Evolutionary conservation across 2,329 filamentous ascomycete genomes (phyloP).

Genomic region (Pochonia chlamydosporia): DNA sequence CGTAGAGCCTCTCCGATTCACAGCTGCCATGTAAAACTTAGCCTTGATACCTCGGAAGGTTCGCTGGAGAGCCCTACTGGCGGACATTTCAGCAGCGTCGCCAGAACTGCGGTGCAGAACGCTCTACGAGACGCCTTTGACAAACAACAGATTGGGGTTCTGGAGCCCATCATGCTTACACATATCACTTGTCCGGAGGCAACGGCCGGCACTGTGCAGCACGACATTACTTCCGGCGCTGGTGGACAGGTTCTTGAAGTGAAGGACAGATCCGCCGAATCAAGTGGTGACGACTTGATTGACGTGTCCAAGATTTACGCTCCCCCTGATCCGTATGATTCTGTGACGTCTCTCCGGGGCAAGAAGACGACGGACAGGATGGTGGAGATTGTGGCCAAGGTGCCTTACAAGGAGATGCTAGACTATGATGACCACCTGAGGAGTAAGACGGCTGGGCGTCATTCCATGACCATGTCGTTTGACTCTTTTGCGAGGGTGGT

Average conservation of each 20-base stretch:
- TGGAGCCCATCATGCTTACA: constrained; percentile 92
- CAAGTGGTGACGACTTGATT: constrained; percentile 40
- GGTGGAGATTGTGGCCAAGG: constrained; percentile 72
- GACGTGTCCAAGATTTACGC: constrained; percentile 75
- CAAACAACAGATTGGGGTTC: constrained; percentile 54
- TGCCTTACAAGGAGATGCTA: constrained; percentile 94
- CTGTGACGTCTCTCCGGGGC: constrained; percentile 49
- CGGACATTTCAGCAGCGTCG: constrained; percentile 60
- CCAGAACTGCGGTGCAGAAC: constrained; percentile 57
- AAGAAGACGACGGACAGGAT: constrained; percentile 43
- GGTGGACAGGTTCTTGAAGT: constrained; percentile 71
- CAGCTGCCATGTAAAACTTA: constrained; percentile 64
- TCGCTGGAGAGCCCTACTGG: constrained; percentile 53
- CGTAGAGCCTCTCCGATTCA: constrained; percentile 75
- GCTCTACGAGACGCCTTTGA: constrained; percentile 60
- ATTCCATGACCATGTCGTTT: constrained; percentile 53
- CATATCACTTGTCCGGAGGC: constrained; percentile 81
- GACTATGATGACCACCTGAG: constrained; percentile 86
- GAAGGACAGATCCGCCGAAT: constrained; percentile 42
- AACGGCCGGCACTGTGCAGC: constrained; percentile 74
- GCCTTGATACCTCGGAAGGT: constrained; percentile 59
- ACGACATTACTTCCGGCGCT: constrained; percentile 69
- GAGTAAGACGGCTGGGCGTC: constrained; percentile 79
- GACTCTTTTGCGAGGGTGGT: constrained; percentile 52
- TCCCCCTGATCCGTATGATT: constrained; percentile 75